These are phyloP conservation scores for Salvia miltiorrhiza DNA, from an alignment of 257 asterid species.

Conservation along the genomic window DNA sequence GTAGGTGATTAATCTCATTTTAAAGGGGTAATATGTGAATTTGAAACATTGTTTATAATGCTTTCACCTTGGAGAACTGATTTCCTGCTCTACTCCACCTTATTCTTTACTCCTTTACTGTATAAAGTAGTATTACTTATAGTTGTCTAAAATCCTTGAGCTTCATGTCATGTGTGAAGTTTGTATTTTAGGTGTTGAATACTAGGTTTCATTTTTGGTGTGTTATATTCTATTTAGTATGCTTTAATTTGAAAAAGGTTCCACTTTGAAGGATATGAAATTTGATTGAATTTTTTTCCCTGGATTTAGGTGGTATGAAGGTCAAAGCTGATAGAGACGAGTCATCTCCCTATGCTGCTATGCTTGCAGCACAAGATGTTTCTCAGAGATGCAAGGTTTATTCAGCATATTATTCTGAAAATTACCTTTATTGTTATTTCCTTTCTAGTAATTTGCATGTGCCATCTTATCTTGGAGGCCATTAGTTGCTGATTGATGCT, in stretches of 20 bases:
- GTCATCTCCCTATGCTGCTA: slow-evolving; percentile 94
- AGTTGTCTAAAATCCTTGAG: no score
- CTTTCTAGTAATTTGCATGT: no score
- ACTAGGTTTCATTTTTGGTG: no score
- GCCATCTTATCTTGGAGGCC: not conserved
- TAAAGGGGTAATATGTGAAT: slow-evolving; percentile 20
- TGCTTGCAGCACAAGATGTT: slow-evolving; percentile 96
- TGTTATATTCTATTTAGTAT: no score
- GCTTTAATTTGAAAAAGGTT: no score
- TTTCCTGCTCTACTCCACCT: not conserved
- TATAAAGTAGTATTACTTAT: no score
- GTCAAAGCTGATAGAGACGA: slow-evolving; percentile 96
- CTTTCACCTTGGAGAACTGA: slow-evolving; percentile 16
- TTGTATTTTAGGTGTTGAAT: no score
- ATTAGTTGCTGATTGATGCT: not conserved
- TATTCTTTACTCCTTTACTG: not conserved
- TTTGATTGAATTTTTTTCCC: not conserved
- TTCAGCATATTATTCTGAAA: no score
- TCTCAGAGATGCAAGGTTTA: slow-evolving; percentile 84
- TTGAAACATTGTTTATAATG: slow-evolving; percentile 19
- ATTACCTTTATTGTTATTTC: not conserved
- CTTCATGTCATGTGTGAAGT: no score
- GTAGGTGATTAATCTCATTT: slow-evolving; percentile 18
- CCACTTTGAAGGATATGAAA: not conserved
- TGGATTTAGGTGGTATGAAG: slow-evolving; percentile 75